Base-by-base conservation (phyloP, 1,284 basidiomycete species). In the Irpex sp. region DNA sequence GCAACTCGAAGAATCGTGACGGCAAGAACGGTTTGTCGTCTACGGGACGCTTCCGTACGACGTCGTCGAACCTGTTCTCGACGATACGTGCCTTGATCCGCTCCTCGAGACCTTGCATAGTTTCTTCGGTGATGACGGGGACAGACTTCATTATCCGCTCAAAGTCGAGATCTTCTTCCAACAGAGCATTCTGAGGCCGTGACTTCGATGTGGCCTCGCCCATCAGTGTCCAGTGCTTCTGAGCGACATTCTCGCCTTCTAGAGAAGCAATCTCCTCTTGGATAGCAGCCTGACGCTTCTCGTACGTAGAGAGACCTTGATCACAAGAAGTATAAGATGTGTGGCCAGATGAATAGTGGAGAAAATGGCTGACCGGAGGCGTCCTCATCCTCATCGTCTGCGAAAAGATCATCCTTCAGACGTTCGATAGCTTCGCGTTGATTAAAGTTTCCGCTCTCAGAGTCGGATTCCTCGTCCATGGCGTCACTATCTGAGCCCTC, bases 131-230 rank as follows among this genome's bases (percentile, higher is more conserved):
- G 63, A 97, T 86, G 57, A 94, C 84, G 8, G 97, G 97, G 0
- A 91, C 90, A 15, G 89, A 82, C 77, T 97, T 98, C 78, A 88
- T 87, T 11, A 91, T 86, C 31, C 89, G 91, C 68, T 99, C 97
- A 68, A 97, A 99, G 64, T 98, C 96, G 50, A 99, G 83, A 74
- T 98, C 94, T 74, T 98, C 93, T 74, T 95, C 94, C 11, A 99
- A 82, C 15, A 98, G 80, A 26, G 93, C 93, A 77, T 99, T 96
- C 71, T 94, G 87, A 1, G 97, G 97, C 59, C 97, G 86, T 50
- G 89, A 79, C 46, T 89, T 85, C 5, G 93, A 86, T 9, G 85
- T 86, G 9, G 94, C 94, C 77, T 99, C 97, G 55, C 97, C 97
- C 79, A 93, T 86, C 39, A 98, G 81, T 5, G 90, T 90, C 97